These are phyloP conservation scores for Mycosphaerella sp. DNA, from an alignment of 2,329 filamentous ascomycete species.

Conservation along the genomic window DNA sequence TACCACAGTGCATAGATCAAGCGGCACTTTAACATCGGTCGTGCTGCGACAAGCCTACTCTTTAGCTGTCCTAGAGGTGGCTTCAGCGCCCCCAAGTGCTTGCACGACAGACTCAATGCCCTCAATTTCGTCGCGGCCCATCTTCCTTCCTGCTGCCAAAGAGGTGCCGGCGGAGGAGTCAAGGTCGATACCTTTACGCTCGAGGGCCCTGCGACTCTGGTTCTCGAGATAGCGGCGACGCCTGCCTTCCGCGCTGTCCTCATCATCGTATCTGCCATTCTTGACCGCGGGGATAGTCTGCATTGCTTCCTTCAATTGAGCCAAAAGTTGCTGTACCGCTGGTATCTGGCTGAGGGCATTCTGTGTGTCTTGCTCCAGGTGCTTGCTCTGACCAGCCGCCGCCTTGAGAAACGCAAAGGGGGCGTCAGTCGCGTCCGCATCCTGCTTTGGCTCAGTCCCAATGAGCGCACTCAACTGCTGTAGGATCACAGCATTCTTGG, in stretches of 20 bases:
- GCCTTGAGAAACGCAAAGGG: conserved; percentile 53
- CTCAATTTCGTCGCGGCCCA: conserved; percentile 33
- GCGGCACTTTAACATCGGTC: too few relatives aligned
- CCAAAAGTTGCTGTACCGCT: conserved; percentile 64
- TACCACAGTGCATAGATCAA: background rate
- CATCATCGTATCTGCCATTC: conserved; percentile 29
- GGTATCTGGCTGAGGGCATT: conserved; percentile 82
- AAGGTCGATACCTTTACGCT: conserved; percentile 61
- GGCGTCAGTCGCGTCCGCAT: conserved; percentile 18
- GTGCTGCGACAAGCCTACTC: background rate
- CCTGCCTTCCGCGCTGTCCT: conserved; percentile 55
- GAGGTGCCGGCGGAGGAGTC: conserved; percentile 28
- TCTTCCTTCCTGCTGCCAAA: conserved; percentile 21
- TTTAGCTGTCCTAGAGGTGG: background rate
- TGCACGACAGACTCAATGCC: conserved; percentile 36
- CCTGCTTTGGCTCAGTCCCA: conserved; percentile 26
- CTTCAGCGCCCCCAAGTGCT: conserved; percentile 27
- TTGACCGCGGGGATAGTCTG: conserved; percentile 29
- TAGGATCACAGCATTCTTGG: conserved; percentile 66
- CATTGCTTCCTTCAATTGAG: conserved; percentile 45
- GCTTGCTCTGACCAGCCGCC: conserved; percentile 38
- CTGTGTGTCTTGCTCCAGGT: conserved; percentile 63
- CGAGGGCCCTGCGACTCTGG: conserved; percentile 69
- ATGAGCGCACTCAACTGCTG: conserved; percentile 56
- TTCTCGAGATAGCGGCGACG: conserved; percentile 77